phyloP scores from a whole-genome alignment of 2,329 filamentous ascomycete genomes.

The Neofusicoccum laricinum region DNA sequence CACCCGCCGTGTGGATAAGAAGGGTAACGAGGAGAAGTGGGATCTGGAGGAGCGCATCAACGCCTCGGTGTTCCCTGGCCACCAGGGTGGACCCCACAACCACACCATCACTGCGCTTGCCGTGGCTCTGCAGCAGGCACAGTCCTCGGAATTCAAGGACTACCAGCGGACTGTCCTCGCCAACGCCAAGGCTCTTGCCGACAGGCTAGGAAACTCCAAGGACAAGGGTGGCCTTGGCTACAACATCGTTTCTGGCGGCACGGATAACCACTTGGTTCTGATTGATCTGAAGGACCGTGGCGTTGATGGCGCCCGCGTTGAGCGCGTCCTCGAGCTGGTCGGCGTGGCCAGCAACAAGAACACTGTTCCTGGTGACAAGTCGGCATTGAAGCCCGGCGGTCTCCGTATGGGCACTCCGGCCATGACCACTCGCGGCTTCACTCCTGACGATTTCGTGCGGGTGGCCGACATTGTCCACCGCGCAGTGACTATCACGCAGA shows the following conservation, averaged over 20 bases:
- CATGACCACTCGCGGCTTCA: conserved; percentile 95
- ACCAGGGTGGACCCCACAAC: conserved; percentile 97
- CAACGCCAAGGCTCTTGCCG: conserved; percentile 88
- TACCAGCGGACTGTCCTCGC: conserved; percentile 89
- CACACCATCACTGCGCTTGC: conserved; percentile 96
- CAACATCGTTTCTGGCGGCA: conserved; percentile 88
- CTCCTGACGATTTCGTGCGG: conserved; percentile 84
- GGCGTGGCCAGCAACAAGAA: conserved; percentile 99
- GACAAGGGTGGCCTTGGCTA: conserved; percentile 66
- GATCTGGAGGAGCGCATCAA: conserved; percentile 97
- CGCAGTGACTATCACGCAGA: conserved; percentile 40
- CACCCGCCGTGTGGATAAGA: conserved; percentile 82
- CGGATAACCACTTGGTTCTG: conserved; percentile 95
- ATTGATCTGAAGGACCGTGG: conserved; percentile 85
- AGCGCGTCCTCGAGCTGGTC: conserved; percentile 85
- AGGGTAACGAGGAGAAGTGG: conserved; percentile 89
- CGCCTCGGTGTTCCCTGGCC: conserved; percentile 97
- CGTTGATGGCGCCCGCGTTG: conserved; percentile 85
- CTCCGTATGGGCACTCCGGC: conserved; percentile 95
- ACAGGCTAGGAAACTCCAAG: conserved; percentile 55
- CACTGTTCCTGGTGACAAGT: conserved; percentile 96
- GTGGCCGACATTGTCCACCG: conserved; percentile 42
- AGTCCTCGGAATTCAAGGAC: conserved; percentile 81
- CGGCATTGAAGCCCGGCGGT: conserved; percentile 88
- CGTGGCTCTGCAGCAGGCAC: conserved; percentile 91